phyloP scores from a whole-genome alignment of 306 rosid genomes.

The Quercus bicolor region DNA sequence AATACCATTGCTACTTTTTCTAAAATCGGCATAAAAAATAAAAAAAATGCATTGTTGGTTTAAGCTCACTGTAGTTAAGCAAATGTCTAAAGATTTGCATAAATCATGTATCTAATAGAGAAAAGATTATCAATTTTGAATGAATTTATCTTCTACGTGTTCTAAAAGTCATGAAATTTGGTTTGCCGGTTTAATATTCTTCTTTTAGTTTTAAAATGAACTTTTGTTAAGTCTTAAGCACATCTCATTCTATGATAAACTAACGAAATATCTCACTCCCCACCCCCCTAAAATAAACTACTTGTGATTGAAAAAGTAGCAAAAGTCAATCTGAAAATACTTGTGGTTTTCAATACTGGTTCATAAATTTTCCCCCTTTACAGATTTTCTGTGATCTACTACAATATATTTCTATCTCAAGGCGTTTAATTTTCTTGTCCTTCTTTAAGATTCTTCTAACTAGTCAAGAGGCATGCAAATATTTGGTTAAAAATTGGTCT shows the following conservation, averaged over 20 bases:
- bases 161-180: too few relatives aligned
- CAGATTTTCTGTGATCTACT: rapidly evolving
- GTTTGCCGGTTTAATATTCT: too few relatives aligned
- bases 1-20: too few relatives aligned
- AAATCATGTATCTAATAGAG: too few relatives aligned
- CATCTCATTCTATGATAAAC: not conserved
- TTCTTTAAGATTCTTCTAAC: not conserved
- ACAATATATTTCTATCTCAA: not conserved
- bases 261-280: not conserved
- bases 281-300: not conserved
- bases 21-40: too few relatives aligned
- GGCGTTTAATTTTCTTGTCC: not conserved
- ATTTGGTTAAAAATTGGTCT: not conserved
- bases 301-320: not conserved
- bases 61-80: too few relatives aligned
- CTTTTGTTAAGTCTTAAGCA: not conserved
- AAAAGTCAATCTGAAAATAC: not conserved
- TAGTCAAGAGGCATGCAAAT: not conserved
- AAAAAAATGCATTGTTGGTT: too few relatives aligned
- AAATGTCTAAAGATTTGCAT: too few relatives aligned
- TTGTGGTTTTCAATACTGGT: not conserved
- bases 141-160: too few relatives aligned
- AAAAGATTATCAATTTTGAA: rapidly evolving
- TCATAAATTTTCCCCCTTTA: too few relatives aligned
- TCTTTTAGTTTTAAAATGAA: not conserved